phyloP scores from a whole-genome alignment of 345 rosid genomes.

The Hevea brasiliensis region DNA sequence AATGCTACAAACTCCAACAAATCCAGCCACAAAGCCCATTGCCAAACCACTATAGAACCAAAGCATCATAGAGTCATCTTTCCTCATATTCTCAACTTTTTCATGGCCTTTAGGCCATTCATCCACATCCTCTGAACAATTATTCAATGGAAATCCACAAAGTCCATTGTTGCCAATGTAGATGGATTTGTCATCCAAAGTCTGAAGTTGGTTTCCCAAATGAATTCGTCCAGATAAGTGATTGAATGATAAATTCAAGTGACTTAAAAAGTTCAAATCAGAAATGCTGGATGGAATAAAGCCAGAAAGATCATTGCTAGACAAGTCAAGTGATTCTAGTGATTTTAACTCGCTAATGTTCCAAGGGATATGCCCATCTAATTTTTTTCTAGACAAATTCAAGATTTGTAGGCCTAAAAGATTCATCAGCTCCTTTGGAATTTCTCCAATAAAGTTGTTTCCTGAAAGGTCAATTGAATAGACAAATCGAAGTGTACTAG shows the following conservation, averaged over 20 bases:
- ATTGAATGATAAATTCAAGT: conserved; percentile 49
- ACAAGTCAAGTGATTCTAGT: conserved; percentile 48
- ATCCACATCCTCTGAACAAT: neutral
- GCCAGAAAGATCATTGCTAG: conserved; percentile 36
- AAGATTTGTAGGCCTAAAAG: no score
- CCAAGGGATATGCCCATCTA: conserved; percentile 31
- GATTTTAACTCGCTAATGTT: conserved; percentile 22
- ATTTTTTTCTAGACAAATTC: no score
- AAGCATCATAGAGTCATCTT: neutral
- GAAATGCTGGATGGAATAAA: conserved; percentile 44
- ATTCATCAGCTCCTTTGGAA: no score
- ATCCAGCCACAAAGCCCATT: neutral
- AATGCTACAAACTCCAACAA: conserved; percentile 12
- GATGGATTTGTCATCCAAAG: no score
- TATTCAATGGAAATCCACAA: neutral
- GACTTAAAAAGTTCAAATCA: conserved; percentile 25
- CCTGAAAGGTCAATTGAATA: no score
- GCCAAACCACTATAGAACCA: neutral
- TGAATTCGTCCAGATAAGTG: conserved; percentile 13
- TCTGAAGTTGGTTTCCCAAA: no score
- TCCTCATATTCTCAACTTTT: no score
- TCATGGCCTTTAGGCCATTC: no score
- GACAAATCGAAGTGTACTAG: no score
- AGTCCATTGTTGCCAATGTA: no score
- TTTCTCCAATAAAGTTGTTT: no score